These are phyloP conservation scores for Erodium moschatum DNA, from an alignment of 441 rosid species.

Conservation along the genomic window DNA sequence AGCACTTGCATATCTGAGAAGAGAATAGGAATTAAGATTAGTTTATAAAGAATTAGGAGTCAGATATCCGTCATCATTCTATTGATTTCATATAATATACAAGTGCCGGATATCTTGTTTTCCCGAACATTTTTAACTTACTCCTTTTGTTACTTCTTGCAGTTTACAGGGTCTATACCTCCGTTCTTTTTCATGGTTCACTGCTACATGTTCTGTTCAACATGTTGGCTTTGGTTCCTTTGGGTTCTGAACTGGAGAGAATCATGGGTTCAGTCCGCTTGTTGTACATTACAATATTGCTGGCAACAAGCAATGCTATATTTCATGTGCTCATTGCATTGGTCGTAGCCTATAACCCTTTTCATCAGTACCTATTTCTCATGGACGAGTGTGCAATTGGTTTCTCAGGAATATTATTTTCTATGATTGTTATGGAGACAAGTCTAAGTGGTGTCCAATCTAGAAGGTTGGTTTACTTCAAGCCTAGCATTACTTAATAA, in stretches of 20 bases:
- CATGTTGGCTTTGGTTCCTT: conserved; percentile 91
- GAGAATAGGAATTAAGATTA: not conserved
- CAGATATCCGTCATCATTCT: not conserved
- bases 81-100: not conserved
- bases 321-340: conserved; percentile 67
- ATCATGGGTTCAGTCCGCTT: conserved; percentile 89
- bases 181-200: conserved; percentile 78
- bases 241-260: conserved; percentile 92
- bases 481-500: conserved; percentile 1
- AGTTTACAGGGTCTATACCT: conserved; percentile 82
- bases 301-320: conserved; percentile 76
- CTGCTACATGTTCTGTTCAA: conserved; percentile 82
- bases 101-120: not conserved
- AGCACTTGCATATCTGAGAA: not conserved
- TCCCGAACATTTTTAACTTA: not conserved
- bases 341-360: conserved; percentile 56
- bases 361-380: conserved; percentile 30
- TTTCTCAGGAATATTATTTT: conserved; percentile 82
- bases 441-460: conserved; percentile 80
- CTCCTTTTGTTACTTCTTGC: conserved; percentile 27
- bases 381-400: conserved; percentile 83
- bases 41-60: not conserved
- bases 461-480: conserved; percentile 53
- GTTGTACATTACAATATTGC: conserved; percentile 53
- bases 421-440: conserved; percentile 87